Percentiles rank a stretch among this genome's conserved stretches.
These are phyloP conservation scores for Ophiocordyceps camponoti-leonardi DNA, from an alignment of 2,329 filamentous ascomycete species.

Conservation along the genomic window DNA sequence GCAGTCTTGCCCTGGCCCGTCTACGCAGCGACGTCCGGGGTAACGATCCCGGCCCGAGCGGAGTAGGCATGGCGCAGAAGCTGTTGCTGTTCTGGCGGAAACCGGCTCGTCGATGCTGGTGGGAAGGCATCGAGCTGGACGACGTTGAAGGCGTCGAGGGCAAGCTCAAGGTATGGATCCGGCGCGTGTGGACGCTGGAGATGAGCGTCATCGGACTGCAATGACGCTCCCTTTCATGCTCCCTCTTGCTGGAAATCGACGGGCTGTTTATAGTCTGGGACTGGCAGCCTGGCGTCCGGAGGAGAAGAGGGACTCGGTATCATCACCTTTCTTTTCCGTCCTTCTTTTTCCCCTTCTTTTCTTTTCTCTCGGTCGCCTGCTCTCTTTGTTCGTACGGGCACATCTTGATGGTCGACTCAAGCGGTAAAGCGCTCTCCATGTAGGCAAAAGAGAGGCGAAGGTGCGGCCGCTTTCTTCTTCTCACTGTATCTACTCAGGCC, in stretches of 20 bases:
- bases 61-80: constrained; percentile 97
- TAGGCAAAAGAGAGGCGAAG: no score
- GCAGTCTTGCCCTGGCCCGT: constrained; percentile 82
- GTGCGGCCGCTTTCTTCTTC: no score
- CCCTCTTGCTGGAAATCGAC: no score
- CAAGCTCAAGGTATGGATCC: constrained; percentile 93
- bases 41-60: constrained; percentile 54
- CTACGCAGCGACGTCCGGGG: constrained; percentile 85
- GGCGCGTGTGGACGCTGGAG: constrained; percentile 94
- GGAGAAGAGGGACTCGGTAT: background rate
- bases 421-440: no score
- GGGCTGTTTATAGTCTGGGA: background rate
- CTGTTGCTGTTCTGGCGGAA: constrained; percentile 96
- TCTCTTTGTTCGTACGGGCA: no score
- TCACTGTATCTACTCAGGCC: no score
- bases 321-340: background rate
- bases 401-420: no score
- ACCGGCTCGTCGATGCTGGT: constrained; percentile 92
- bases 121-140: constrained; percentile 89
- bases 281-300: no score
- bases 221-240: background rate
- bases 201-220: constrained; percentile 84
- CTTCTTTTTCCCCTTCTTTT: background rate
- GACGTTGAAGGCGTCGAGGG: constrained; percentile 81
- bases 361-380: no score